phyloP scores from a whole-genome alignment of 2,329 filamentous ascomycete genomes.

The Arthrobotrys megalospora region DNA sequence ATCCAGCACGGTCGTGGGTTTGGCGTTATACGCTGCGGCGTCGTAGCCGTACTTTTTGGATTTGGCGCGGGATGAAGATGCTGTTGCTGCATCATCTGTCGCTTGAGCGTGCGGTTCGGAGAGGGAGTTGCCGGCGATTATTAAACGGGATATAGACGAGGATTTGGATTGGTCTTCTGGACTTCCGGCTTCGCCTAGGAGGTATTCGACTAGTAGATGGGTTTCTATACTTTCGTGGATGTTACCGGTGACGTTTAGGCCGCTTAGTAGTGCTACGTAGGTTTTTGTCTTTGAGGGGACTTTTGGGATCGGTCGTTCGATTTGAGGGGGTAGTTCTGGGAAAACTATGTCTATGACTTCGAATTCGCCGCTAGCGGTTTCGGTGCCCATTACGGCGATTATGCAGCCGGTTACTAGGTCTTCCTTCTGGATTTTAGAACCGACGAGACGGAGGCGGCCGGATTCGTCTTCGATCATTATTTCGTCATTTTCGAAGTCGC shows the following conservation, averaged over 20 bases:
- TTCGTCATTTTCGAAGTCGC: slow-evolving; percentile 74
- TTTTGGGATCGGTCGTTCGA: slow-evolving; percentile 79
- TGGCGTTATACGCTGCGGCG: slow-evolving; percentile 85
- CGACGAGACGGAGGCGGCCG: slow-evolving; percentile 84
- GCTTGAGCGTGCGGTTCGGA: slow-evolving; percentile 41
- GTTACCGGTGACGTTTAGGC: slow-evolving; percentile 84
- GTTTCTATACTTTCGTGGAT: slow-evolving; percentile 82
- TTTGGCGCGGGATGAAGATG: slow-evolving; percentile 68
- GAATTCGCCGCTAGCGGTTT: slow-evolving; percentile 91
- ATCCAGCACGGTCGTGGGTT: slow-evolving; percentile 87
- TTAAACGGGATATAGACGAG: slow-evolving; percentile 82
- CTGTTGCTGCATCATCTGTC: slow-evolving; percentile 35
- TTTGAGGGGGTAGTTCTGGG: slow-evolving; percentile 86
- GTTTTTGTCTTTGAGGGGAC: slow-evolving; percentile 66
- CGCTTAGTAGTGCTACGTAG: slow-evolving; percentile 84
- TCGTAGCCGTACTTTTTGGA: slow-evolving; percentile 93
- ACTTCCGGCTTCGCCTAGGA: slow-evolving; percentile 67
- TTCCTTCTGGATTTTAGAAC: slow-evolving; percentile 77
- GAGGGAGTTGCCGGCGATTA: slow-evolving; percentile 94
- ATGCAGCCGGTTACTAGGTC: slow-evolving; percentile 93
- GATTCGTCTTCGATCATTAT: slow-evolving; percentile 97
- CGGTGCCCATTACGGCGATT: slow-evolving; percentile 92
- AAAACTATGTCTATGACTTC: slow-evolving; percentile 92
- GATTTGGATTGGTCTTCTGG: slow-evolving; percentile 71
- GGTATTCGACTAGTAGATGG: slow-evolving; percentile 85